Percentiles rank a stretch among this genome's conserved stretches.
phyloP scores from a whole-genome alignment of 2,329 filamentous ascomycete genomes.

The Phaeosphaeriaceae sp. region DNA sequence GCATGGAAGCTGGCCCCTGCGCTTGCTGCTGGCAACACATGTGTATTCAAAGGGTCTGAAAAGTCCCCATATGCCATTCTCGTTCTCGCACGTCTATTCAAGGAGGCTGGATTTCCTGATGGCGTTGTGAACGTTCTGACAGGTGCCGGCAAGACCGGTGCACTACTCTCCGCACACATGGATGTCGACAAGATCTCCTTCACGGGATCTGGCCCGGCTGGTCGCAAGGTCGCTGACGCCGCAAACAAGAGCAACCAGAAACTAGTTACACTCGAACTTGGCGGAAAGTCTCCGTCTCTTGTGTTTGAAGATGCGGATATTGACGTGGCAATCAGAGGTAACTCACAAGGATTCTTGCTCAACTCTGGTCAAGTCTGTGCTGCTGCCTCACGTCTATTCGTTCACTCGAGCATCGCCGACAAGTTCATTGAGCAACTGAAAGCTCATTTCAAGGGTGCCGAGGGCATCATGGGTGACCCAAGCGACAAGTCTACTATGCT shows the following conservation, averaged over 20 bases:
- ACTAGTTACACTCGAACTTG: conserved; percentile 57
- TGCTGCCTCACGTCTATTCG: conserved; percentile 37
- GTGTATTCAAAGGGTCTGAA: conserved; percentile 39
- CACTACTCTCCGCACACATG: conserved; percentile 51
- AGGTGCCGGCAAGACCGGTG: conserved; percentile 42
- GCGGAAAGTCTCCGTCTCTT: conserved; percentile 57
- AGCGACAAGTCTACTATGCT: conserved; percentile 28
- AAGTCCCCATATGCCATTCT: conserved; percentile 35
- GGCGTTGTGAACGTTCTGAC: conserved; percentile 50
- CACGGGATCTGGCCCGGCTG: conserved; percentile 48
- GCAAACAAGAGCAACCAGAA: conserved; percentile 40
- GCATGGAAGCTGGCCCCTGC: conserved; percentile 42
- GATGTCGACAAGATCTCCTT: conserved; percentile 53
- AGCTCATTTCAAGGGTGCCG: conserved; percentile 26
- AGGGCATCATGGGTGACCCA: conserved; percentile 30
- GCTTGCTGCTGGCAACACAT: conserved; percentile 43
- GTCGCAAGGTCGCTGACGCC: conserved; percentile 46
- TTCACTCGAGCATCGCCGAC: conserved; percentile 38
- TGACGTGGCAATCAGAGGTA: conserved; percentile 48
- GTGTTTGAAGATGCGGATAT: conserved; percentile 60
- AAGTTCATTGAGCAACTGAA: conserved; percentile 38
- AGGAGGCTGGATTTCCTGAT: conserved; percentile 47
- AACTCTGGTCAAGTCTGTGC: conserved; percentile 37
- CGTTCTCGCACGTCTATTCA: conserved; percentile 33
- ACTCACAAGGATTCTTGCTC: conserved; percentile 36